A percentile compares a stretch with the other conserved stretches of the same genome.
These are phyloP conservation scores for Mycena alexandri DNA, from an alignment of 768 basidiomycete genomes.

Conservation along the genomic window DNA sequence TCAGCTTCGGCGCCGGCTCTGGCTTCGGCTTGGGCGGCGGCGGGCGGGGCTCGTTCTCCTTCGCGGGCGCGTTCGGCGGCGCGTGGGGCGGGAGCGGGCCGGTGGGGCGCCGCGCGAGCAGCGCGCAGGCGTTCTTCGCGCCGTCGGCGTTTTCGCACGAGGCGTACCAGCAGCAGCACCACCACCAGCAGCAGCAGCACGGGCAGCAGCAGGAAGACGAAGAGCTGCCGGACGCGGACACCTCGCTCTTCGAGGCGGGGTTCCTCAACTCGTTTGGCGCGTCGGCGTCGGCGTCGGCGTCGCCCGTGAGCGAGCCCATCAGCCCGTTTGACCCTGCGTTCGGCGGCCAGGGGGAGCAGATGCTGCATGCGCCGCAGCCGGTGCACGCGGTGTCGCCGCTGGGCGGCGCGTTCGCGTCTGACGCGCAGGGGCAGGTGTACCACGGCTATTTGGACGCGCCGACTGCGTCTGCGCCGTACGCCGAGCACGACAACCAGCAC, in stretches of 20 bases:
- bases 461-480: no score
- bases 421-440: no score
- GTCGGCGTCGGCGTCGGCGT: conserved; percentile 8
- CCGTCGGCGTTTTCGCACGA: conserved; percentile 50
- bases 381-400: no score
- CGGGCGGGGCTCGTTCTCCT: conserved; percentile 31
- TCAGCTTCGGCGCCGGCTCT: conserved; percentile 27
- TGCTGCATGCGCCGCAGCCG: no score
- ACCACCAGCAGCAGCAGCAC: conserved; percentile 62
- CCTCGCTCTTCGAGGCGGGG: no score
- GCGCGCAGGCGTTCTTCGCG: conserved; percentile 55
- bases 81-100: conserved; percentile 18
- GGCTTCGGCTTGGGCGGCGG: neutral
- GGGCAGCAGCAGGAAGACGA: conserved; percentile 59
- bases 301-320: neutral
- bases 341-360: no score
- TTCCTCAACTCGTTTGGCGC: conserved; percentile 46
- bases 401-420: no score
- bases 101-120: conserved; percentile 43
- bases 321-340: no score
- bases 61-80: conserved; percentile 32
- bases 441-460: no score
- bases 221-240: no score
- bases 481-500: no score
- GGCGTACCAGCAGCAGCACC: conserved; percentile 46